phyloP scores from a whole-genome alignment of 208 protist genomes.

The Trypanosoma cruzi region DNA sequence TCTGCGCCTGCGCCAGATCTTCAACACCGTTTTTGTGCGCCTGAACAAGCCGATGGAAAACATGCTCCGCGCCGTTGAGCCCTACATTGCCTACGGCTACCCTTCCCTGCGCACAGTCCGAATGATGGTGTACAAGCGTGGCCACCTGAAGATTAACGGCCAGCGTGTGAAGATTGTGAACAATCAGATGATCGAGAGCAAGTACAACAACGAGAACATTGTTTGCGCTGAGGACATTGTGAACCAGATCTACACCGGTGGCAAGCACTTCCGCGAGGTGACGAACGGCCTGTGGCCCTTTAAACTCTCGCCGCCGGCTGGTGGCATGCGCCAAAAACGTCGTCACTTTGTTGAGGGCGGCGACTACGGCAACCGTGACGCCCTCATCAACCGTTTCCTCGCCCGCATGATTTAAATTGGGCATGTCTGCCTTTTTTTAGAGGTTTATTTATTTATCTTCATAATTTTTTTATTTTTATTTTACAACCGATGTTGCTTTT shows the following conservation, averaged over 20 bases:
- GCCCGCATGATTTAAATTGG: conserved; percentile 95
- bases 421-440: conserved; percentile 1
- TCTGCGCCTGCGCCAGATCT: conserved; percentile 98
- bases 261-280: conserved; percentile 98
- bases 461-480: conserved; percentile 23
- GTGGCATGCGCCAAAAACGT: conserved; percentile 97
- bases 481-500: conserved; percentile 12
- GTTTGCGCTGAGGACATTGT: conserved; percentile 99
- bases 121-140: conserved; percentile 99
- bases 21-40: conserved; percentile 99
- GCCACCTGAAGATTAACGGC: conserved; percentile 97
- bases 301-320: conserved; percentile 96
- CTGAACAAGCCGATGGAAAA: conserved; percentile 99
- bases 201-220: conserved; percentile 95
- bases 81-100: conserved; percentile 99
- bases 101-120: conserved; percentile 97
- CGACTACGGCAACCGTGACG: conserved; percentile 99
- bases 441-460: conserved; percentile 8
- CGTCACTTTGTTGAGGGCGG: conserved; percentile 99
- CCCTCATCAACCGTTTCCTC: conserved; percentile 99
- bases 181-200: conserved; percentile 96
- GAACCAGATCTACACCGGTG: conserved; percentile 99
- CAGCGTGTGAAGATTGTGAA: conserved; percentile 97
- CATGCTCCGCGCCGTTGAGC: conserved; percentile 98
- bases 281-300: conserved; percentile 99